Evolutionary conservation across 306 rosid species (phyloP).

Genomic region (Biancaea sappan): DNA sequence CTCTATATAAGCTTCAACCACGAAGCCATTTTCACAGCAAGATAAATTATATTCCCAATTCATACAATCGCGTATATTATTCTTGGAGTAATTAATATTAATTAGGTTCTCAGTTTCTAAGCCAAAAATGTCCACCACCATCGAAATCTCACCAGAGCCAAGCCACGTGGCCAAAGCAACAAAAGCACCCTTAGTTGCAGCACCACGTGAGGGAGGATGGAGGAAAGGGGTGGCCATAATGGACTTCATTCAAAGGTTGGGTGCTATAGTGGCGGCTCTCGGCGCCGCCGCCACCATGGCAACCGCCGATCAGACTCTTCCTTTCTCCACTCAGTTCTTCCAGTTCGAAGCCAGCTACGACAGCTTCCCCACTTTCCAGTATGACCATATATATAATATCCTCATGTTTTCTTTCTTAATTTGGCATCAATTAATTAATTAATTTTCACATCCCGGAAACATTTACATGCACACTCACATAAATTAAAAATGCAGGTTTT

Average conservation of each 20-base stretch:
- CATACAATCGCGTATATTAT: conserved; percentile 21
- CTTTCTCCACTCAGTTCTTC: conserved; percentile 95
- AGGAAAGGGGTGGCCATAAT: conserved; percentile 63
- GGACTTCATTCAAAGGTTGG: conserved; percentile 79
- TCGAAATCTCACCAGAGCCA: conserved; percentile 60
- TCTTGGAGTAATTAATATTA: too few species aligned
- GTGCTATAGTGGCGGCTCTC: conserved; percentile 62
- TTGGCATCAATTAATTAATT: too few species aligned
- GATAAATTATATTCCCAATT: conserved; percentile 47
- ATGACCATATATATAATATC: conserved; percentile 35
- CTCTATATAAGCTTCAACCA: conserved; percentile 35
- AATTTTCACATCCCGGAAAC: neutral
- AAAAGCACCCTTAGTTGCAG: conserved; percentile 34
- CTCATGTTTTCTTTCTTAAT: too few species aligned
- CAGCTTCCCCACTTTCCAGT: conserved; percentile 80
- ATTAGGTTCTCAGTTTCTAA: neutral
- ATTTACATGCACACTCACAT: neutral
- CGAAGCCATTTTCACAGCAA: conserved; percentile 32
- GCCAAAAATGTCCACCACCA: conserved; percentile 52
- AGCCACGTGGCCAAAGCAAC: conserved; percentile 45
- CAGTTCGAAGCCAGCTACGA: conserved; percentile 92
- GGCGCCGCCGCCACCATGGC: conserved; percentile 81
- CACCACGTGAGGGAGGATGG: conserved; percentile 51
- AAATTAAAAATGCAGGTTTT: conserved; percentile 62
- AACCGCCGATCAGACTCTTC: conserved; percentile 72